Evolutionary conservation across 192 early-diverging fungal genomes (phyloP).

Genomic region (Coemansia sp.): DNA sequence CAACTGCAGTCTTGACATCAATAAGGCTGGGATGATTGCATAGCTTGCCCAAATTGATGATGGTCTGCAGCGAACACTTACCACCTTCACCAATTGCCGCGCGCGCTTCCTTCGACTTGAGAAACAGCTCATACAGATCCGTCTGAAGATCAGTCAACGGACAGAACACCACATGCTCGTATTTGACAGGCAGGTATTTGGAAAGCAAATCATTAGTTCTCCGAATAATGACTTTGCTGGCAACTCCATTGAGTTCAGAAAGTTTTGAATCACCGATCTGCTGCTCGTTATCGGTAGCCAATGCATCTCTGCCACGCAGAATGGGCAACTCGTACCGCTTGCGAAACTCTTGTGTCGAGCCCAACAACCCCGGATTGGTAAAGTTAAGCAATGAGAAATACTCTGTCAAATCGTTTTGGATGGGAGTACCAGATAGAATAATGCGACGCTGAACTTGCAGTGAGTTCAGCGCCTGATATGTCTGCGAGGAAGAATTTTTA

Average conservation of each 20-base stretch:
- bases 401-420: conserved; percentile 87
- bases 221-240: conserved; percentile 95
- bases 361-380: conserved; percentile 90
- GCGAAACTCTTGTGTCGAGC: conserved; percentile 84
- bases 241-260: conserved; percentile 77
- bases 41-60: conserved; percentile 91
- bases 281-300: conserved; percentile 79
- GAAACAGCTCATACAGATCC: conserved; percentile 78
- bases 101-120: conserved; percentile 64
- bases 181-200: conserved; percentile 96
- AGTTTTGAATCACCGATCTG: conserved; percentile 80
- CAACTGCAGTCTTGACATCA: conserved; percentile 60
- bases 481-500: conserved; percentile 86
- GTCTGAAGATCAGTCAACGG: conserved; percentile 74
- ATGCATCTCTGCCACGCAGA: conserved; percentile 85
- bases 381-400: conserved; percentile 96
- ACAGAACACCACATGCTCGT: conserved; percentile 98
- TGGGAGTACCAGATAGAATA: conserved; percentile 96
- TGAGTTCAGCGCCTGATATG: conserved; percentile 76
- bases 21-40: conserved; percentile 96
- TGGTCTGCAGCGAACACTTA: conserved; percentile 84
- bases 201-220: conserved; percentile 94
- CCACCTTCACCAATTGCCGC: conserved; percentile 63
- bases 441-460: conserved; percentile 89
- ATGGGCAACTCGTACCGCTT: conserved; percentile 94